Percentiles rank a stretch among this genome's conserved stretches.
Evolutionary conservation across 2,329 filamentous ascomycete species (phyloP).

Genomic region (Fusarium transvaalense): DNA sequence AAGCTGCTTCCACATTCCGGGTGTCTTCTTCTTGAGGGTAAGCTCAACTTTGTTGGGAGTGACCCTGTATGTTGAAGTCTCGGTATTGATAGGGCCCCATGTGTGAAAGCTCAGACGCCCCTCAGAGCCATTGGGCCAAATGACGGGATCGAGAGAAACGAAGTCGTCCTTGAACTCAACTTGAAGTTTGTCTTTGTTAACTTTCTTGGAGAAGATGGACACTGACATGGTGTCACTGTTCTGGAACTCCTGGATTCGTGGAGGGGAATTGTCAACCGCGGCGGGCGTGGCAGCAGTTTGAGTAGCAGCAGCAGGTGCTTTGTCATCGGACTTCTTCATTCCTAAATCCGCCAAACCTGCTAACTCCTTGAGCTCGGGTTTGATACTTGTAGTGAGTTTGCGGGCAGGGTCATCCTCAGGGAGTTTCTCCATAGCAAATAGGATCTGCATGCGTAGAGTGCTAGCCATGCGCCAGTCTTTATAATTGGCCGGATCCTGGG

Average conservation of each 20-base stretch:
- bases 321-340: conserved; percentile 9
- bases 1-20: conserved; percentile 74
- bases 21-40: conserved; percentile 73
- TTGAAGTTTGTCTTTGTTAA: conserved; percentile 56
- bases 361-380: conserved; percentile 52
- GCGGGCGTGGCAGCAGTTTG: conserved; percentile 28
- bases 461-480: conserved; percentile 58
- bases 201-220: conserved; percentile 59
- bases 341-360: conserved; percentile 42
- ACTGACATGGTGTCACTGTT: conserved; percentile 53
- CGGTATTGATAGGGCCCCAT: conserved; percentile 72
- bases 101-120: conserved; percentile 74
- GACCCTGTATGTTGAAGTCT: conserved; percentile 71
- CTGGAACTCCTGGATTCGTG: conserved; percentile 55
- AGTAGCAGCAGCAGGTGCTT: neutral
- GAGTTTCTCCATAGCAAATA: conserved; percentile 60
- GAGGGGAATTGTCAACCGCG: conserved; percentile 42
- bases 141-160: conserved; percentile 49
- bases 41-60: conserved; percentile 86
- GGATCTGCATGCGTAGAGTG: conserved; percentile 61
- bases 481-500: conserved; percentile 17
- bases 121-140: conserved; percentile 64
- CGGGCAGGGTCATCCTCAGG: conserved; percentile 60
- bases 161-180: conserved; percentile 51
- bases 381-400: conserved; percentile 57